Conservation (phyloP, 2,329 filamentous ascomycete genomes). For the Neonectria punicea region DNA sequence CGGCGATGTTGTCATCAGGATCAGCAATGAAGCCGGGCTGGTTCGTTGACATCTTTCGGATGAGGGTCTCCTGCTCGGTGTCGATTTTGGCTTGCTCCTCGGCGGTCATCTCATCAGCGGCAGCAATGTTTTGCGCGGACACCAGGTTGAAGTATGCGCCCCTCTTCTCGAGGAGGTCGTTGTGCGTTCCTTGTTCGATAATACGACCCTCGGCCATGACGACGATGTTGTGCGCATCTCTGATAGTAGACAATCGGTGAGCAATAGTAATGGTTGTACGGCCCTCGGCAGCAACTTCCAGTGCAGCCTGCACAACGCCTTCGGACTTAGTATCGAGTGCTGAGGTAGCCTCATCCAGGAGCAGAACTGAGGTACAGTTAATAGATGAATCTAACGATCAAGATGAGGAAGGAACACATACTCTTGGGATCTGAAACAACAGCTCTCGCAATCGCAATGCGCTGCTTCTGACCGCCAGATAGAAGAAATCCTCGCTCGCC, state of each 20-base stretch:
- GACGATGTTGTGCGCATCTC: slow-evolving; percentile 93
- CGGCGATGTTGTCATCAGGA: slow-evolving; percentile 70
- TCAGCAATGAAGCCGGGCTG: slow-evolving; percentile 59
- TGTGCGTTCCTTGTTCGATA: slow-evolving; percentile 90
- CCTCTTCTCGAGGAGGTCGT: slow-evolving; percentile 75
- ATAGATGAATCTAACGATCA: neutral
- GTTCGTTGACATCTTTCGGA: slow-evolving; percentile 58
- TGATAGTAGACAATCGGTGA: slow-evolving; percentile 94
- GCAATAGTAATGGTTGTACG: slow-evolving; percentile 97
- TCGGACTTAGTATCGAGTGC: slow-evolving; percentile 95
- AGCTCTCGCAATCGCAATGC: slow-evolving; percentile 92
- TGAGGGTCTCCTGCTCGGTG: slow-evolving; percentile 60
- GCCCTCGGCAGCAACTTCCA: slow-evolving; percentile 86
- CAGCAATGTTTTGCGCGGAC: slow-evolving; percentile 84
- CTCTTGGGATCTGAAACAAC: slow-evolving; percentile 90
- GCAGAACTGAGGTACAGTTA: slow-evolving; percentile 64
- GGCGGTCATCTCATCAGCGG: slow-evolving; percentile 63
- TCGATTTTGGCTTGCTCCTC: slow-evolving; percentile 64
- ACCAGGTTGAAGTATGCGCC: slow-evolving; percentile 88
- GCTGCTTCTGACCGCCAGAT: slow-evolving; percentile 95
- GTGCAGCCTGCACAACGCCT: slow-evolving; percentile 90
- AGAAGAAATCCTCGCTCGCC: slow-evolving; percentile 93
- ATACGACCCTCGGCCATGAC: slow-evolving; percentile 90
- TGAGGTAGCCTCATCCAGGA: slow-evolving; percentile 95
- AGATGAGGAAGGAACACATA: slow-evolving; percentile 42